Conservation (phyloP, 2,329 filamentous ascomycete species). For the Apiospora phragmitis region DNA sequence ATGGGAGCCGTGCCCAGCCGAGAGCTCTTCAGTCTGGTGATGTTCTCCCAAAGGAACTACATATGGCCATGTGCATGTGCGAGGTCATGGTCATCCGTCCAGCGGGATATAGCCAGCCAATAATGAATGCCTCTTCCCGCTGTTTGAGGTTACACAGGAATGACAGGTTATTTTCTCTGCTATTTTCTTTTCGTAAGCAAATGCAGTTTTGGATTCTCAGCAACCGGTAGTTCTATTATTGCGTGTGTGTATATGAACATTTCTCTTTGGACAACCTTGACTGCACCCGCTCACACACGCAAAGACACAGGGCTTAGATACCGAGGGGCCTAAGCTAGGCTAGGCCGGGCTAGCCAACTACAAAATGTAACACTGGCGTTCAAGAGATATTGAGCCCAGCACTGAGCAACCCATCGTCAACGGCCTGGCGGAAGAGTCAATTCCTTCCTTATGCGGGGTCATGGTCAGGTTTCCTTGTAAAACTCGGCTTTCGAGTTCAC, state of each 20-base stretch:
- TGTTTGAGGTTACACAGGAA: neutral
- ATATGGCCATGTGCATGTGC: constrained; percentile 2
- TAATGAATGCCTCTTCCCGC: neutral
- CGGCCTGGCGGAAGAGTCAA: neutral
- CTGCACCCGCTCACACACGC: neutral
- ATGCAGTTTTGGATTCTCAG: neutral
- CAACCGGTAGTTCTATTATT: too few species aligned
- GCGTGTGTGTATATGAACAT: too few species aligned
- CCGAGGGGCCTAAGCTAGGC: neutral
- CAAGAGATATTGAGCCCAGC: neutral
- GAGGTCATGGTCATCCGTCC: neutral
- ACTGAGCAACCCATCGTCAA: neutral
- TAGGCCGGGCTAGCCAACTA: neutral
- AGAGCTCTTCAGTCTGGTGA: neutral
- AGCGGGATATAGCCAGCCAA: constrained; percentile 2
- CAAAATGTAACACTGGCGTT: neutral
- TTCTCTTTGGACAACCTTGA: too few species aligned
- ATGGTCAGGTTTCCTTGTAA: neutral
- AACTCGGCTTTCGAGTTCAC: neutral
- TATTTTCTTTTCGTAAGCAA: neutral
- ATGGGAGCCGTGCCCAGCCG: neutral
- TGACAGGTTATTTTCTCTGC: neutral
- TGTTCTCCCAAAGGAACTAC: neutral
- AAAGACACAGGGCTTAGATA: neutral
- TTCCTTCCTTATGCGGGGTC: constrained; percentile 1